Evolutionary conservation across 371 early-diverging fungal genomes (phyloP).

Genomic region (Rhizopus delemar): DNA sequence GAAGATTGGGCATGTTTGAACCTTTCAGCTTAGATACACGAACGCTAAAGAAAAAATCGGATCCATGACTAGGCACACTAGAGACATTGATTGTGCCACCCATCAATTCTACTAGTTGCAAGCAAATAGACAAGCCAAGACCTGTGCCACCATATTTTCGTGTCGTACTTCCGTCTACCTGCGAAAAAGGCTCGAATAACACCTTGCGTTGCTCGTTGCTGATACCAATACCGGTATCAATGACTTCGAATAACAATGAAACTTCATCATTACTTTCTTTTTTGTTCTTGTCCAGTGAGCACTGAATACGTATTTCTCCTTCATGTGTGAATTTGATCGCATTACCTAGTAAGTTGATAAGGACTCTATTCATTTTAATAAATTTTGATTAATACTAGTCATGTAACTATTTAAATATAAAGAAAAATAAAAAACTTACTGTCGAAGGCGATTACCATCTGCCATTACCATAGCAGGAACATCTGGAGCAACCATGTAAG

Average conservation of each 20-base stretch:
- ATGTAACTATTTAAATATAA: constrained; percentile 1
- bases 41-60: constrained; percentile 57
- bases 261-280: constrained; percentile 7
- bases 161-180: constrained; percentile 62
- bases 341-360: constrained; percentile 46
- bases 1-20: constrained; percentile 12
- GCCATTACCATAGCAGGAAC: constrained; percentile 45
- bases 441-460: constrained; percentile 51
- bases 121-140: constrained; percentile 60
- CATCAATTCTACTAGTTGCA: constrained; percentile 58
- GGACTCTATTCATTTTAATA: constrained; percentile 16
- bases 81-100: constrained; percentile 56
- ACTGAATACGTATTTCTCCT: constrained; percentile 51
- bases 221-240: constrained; percentile 60
- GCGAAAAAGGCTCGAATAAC: constrained; percentile 60
- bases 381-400: too few species aligned
- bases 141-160: constrained; percentile 69
- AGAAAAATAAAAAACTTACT: constrained; percentile 18
- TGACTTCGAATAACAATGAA: constrained; percentile 38
- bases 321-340: constrained; percentile 60
- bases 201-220: constrained; percentile 58
- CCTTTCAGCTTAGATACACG: constrained; percentile 36
- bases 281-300: constrained; percentile 35
- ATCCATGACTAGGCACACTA: constrained; percentile 54
- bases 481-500: constrained; percentile 42